These are phyloP conservation scores for Croton setiger DNA, from an alignment of 441 rosid species.

Conservation along the genomic window DNA sequence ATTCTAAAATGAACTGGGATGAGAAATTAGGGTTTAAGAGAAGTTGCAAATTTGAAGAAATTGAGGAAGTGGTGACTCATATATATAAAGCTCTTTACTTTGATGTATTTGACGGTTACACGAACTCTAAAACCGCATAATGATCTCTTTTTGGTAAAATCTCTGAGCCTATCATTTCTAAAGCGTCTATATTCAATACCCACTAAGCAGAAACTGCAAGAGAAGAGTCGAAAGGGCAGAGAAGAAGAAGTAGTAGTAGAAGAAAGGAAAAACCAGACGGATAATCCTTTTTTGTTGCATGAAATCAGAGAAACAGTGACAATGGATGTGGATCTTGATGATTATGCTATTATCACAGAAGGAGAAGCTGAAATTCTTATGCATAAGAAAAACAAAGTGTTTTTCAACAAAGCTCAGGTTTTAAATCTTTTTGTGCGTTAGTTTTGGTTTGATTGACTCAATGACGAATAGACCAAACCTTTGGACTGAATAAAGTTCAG, in stretches of 20 bases:
- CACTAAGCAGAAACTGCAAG: not conserved
- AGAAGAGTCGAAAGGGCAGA: not conserved
- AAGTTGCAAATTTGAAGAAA: not conserved
- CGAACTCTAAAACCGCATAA: not conserved
- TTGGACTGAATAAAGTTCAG: not conserved
- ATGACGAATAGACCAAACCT: not conserved
- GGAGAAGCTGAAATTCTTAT: conserved; percentile 97
- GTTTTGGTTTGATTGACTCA: not conserved
- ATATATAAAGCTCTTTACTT: conserved; percentile 5
- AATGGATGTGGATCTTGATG: conserved; percentile 42
- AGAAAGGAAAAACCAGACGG: not conserved
- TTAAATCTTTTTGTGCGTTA: conserved; percentile 20
- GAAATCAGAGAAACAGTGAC: conserved; percentile 33
- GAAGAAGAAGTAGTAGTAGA: not conserved
- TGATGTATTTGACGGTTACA: conserved; percentile 1
- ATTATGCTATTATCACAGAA: conserved; percentile 73
- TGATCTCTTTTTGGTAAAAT: not conserved
- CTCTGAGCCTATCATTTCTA: not conserved
- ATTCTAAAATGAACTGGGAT: conserved; percentile 9
- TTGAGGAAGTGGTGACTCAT: not conserved
- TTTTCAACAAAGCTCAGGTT: conserved; percentile 97
- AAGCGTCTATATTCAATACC: not conserved
- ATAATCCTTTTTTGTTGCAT: conserved; percentile 9
- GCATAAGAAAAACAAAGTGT: conserved; percentile 91
- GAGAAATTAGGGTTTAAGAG: conserved; percentile 22